Evolutionary conservation across 2,329 filamentous ascomycete genomes (phyloP), one percentile per base, ranked within the genome.

Genomic region (Colletotrichum tofieldiae): DNA sequence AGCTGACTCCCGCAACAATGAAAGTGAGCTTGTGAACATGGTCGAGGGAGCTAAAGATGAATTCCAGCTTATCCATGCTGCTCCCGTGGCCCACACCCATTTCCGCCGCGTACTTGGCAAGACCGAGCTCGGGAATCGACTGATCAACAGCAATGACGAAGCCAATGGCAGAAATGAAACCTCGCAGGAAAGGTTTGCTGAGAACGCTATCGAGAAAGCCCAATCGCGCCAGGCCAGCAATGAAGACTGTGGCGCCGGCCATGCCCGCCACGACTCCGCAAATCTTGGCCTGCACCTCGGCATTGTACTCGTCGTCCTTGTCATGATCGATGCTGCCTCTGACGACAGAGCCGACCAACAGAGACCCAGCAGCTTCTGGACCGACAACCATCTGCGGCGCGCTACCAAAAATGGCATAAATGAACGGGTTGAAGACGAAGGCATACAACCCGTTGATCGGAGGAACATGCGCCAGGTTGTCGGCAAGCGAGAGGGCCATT

Each of bases 61-160:
- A 99, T 6, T 90, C 81, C 37, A 98, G 85, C 83, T 98, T 98
- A 73, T 96, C 92, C 59, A 96, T 87, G 63, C 93, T 95, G 80
- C 94, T 98, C 20, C 94, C 94, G 78, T 98, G 96, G 54, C 90
- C 89, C 2, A 95, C 89, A n/a, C 89, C 87, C 2, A 81, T 79
- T 20, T 92, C 83, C 64, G 90, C 90, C 0, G 95, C 94, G 23
- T 91, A 82, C 1, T 87, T 84, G 47, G 87, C 88, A 29, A 99
- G 87, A 0, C 96, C 96, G 77, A 97, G 88, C 81, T 98, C 95
- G 0, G 96, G 95, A 65, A 98, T 93, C 55, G 98, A 85, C 82
- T 99, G 96, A 81, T 98, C 96, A 45, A 98, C 94, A 49, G 97
- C 91, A 79, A 99, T 98, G 75, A 98, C 95, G 67, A 98, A 94